A percentile compares a stretch with the other conserved stretches of the same genome.
Conservation (phyloP, 2,329 filamentous ascomycete species). For the Exutisphaerella laricina region DNA sequence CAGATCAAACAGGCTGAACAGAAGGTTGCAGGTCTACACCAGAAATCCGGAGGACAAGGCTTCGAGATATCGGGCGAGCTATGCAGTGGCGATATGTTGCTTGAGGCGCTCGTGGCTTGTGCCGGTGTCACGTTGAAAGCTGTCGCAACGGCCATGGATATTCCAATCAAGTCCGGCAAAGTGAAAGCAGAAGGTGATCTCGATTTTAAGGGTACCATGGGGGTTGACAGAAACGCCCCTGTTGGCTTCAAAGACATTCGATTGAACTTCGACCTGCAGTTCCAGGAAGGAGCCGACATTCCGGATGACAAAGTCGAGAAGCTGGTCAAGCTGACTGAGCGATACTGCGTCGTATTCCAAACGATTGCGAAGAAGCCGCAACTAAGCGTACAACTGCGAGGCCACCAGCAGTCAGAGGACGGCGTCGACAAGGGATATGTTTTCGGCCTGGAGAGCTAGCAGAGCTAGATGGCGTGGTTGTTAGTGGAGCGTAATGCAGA, state of each 20-base stretch:
- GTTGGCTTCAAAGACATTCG: conserved; percentile 46
- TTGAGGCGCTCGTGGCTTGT: conserved; percentile 48
- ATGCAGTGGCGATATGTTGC: conserved; percentile 47
- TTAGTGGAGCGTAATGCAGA: neutral
- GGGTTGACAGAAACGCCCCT: conserved; percentile 42
- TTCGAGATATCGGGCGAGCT: conserved; percentile 43
- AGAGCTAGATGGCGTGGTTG: conserved; percentile 1
- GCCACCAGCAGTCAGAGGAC: conserved; percentile 25
- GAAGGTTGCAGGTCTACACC: conserved; percentile 45
- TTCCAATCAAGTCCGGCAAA: conserved; percentile 40
- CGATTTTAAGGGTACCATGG: conserved; percentile 47
- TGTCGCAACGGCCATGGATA: conserved; percentile 44
- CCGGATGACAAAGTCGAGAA: conserved; percentile 41
- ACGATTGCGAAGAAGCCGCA: conserved; percentile 36
- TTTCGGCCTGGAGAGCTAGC: conserved; percentile 28
- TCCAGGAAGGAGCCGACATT: conserved; percentile 35
- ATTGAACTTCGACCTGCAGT: conserved; percentile 41
- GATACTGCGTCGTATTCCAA: conserved; percentile 46
- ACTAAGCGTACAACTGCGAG: conserved; percentile 32
- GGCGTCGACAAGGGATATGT: conserved; percentile 27
- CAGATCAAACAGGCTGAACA: conserved; percentile 38
- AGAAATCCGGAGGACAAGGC: conserved; percentile 43
- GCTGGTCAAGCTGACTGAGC: conserved; percentile 45
- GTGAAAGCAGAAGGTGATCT: conserved; percentile 45
- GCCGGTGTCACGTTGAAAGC: conserved; percentile 49